A percentile compares a stretch with the other conserved stretches of the same genome.
phyloP scores from a whole-genome alignment of 352 stramenopile species.

The Stramenopiles sp. region DNA sequence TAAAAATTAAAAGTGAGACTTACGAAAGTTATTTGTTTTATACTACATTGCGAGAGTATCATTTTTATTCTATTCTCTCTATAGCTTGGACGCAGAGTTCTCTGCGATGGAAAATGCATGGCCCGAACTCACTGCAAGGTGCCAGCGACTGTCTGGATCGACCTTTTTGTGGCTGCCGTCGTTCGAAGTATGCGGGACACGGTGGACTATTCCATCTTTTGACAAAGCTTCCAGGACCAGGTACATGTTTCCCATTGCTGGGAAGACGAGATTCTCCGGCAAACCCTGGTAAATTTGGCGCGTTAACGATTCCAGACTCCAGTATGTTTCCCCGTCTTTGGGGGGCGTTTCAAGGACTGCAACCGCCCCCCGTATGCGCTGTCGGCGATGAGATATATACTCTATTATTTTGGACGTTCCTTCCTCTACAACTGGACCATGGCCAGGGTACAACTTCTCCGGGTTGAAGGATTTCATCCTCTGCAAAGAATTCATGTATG shows the following conservation, averaged over 20 bases:
- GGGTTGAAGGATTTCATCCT: slow-evolving; percentile 30
- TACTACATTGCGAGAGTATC: too few species aligned
- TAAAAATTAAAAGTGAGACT: too few species aligned
- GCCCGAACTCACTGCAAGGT: too few species aligned
- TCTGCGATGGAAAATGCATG: too few species aligned
- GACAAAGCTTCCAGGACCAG: background rate
- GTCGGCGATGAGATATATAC: slow-evolving; percentile 44
- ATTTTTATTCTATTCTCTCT: too few species aligned
- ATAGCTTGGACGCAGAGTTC: too few species aligned
- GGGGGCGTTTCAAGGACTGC: background rate
- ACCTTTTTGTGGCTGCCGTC: too few species aligned
- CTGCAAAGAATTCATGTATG: slow-evolving; percentile 46
- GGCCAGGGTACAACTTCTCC: slow-evolving; percentile 41
- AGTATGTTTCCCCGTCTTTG: background rate
- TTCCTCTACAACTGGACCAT: slow-evolving; percentile 41
- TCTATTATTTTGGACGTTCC: slow-evolving; percentile 43
- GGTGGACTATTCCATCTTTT: background rate
- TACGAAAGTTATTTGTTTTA: too few species aligned
- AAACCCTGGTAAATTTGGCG: background rate
- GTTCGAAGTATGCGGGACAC: too few species aligned
- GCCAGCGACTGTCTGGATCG: too few species aligned
- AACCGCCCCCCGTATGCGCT: slow-evolving; percentile 23
- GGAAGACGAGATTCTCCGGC: background rate
- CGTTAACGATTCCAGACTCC: background rate
- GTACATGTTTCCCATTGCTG: background rate